Base-by-base conservation (phyloP, 345 rosid genomes). In the Populus ilicifolia region DNA sequence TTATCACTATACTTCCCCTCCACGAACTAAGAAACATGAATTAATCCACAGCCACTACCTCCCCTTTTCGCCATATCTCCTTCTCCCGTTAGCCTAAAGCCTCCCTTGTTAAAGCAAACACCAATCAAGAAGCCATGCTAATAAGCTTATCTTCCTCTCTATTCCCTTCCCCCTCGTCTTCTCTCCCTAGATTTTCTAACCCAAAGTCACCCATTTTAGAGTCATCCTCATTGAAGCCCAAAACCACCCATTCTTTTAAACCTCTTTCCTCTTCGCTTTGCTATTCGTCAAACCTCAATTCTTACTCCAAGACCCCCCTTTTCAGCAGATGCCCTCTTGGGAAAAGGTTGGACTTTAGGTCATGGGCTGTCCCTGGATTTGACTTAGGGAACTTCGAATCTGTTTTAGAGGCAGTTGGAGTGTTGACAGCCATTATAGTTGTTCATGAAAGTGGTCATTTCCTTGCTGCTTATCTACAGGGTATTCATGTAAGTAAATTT, bases 401-500 rank as follows among this genome's bases (percentile, higher is more conserved):
- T 33, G 94, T 90, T 75, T 44, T 95, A 9, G 94, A 95, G 78
- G 98, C 98, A 27, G 91, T 83, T 43, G 91, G 89, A 17, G 93
- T 95, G 61, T 86, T 95, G 80, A 93, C 99, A 0, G 90, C 98
- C 63, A 95, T 95, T 69, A 88, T 95, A 67, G 85, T 95, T 63
- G 99, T 92, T 52, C 99, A 93, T 35, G 99, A 93, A 70, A 83
- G 89, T 35, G 98, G 98, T 73, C 99, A 95, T 76, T 96, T 95
- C 76, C 88, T 96, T 8, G 99, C 99, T 59, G 98, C 99, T 67
- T 80, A 72, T 81, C 97, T 95, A 4, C 99, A 96, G 76, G 99
- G 99, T 48, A 96, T 95, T 54, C 99, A 89, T 86, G 97, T 96
- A 76, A 96, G 98, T 89, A 93, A 96, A 83, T 96, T 96, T 83